Evolutionary conservation across 371 early-diverging fungal genomes (phyloP), one percentile per base, ranked within the genome.

Genomic region (Syncephalastrum sp.): DNA sequence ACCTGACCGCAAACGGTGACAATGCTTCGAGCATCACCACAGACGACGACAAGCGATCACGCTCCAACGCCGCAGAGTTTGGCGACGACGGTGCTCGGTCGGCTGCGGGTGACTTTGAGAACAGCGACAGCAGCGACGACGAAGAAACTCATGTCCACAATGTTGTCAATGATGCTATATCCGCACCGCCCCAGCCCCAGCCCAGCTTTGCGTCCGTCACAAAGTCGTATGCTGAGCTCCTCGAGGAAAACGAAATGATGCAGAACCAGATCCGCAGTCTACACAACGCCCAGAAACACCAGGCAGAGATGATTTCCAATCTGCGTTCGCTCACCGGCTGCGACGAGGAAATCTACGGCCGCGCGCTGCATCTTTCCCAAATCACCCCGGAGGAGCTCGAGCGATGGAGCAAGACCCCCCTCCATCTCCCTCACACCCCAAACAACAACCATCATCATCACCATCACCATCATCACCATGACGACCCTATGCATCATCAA

Each of bases 101-200:
- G 66, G 71, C 77, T 17, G 64, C 64, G 10, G 73, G 65, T 1
- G 79, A 74, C 29, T 75, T 74, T 54, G 71, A 68, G 64, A 49
- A 74, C 60, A 67, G 61, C 61, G 53, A 74, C 58, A 58, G 71
- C 50, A 56, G 72, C 50, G 71, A 75, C 57, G 59, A 63, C 46
- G 61, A 64, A 14, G 63, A 56, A 2, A 42, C n/a, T 19, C 56
- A 57, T 4, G 41, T 49, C 4, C 67, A 63, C 52, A 56, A 60
- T 54, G 71, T 74, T 1, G 73, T 78, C 8, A 73, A 70, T 50
- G 79, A 79, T 53, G 68, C 69, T 47, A 79, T 79, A 15, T 65
- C 72, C 42, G 79, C 79, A 3, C 79, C 79, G 12, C 76, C 79
- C 10, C 79, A 79, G 59, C 79, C 79, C 6, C 79, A 79, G 44